Evolutionary conservation across 805 yeast species (phyloP).

Genomic region (Candida boidinii): DNA sequence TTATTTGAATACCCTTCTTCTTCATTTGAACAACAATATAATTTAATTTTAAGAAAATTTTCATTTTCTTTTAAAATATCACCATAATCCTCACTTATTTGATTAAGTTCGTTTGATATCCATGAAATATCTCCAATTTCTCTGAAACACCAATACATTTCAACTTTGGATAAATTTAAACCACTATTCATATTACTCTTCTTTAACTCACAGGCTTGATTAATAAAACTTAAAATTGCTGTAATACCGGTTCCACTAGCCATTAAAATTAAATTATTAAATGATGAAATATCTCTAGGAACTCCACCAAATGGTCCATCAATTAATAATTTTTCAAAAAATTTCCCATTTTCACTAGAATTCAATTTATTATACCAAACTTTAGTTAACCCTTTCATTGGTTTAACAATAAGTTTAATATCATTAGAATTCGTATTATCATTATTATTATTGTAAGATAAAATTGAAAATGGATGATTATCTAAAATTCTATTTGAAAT

Average conservation of each 20-base stretch:
- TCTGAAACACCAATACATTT: conserved; percentile 38
- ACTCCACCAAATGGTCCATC: conserved; percentile 58
- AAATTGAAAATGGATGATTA: conserved; percentile 49
- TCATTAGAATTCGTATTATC: conserved; percentile 12
- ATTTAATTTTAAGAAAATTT: conserved; percentile 12
- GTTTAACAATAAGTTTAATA: conserved; percentile 36
- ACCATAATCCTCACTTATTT: conserved; percentile 23
- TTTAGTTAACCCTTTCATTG: conserved; percentile 39
- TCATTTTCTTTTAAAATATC: conserved; percentile 10
- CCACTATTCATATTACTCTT: conserved; percentile 11
- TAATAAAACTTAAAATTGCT: conserved; percentile 35
- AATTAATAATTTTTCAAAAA: conserved; percentile 28
- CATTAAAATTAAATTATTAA: conserved; percentile 33
- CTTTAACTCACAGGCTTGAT: conserved; percentile 17
- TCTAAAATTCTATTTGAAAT: conserved; percentile 35
- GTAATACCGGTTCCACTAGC: conserved; percentile 48
- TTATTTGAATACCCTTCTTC: too few species aligned
- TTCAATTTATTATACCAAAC: conserved; percentile 18
- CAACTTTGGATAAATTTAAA: conserved; percentile 23
- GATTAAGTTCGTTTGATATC: conserved; percentile 29
- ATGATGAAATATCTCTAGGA: conserved; percentile 33
- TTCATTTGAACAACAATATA: background rate
- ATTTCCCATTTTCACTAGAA: conserved; percentile 18
- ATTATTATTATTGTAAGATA: conserved; percentile 21
- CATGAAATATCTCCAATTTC: conserved; percentile 26